A percentile compares a stretch with the other conserved stretches of the same genome.
phyloP scores from a whole-genome alignment of 2,329 filamentous ascomycete genomes.

The Cladosporium sp. region DNA sequence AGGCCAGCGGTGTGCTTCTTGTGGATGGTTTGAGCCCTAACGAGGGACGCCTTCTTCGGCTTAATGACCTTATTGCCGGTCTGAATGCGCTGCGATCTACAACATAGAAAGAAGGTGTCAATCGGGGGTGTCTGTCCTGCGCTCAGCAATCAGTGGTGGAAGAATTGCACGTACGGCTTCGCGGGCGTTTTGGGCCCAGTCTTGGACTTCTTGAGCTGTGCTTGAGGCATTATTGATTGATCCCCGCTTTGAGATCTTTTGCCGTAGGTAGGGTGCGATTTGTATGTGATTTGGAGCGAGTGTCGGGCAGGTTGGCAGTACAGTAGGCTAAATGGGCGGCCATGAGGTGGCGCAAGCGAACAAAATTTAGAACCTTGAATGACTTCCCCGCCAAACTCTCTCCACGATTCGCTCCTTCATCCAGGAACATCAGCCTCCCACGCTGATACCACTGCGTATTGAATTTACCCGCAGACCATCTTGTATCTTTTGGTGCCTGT shows the following conservation, averaged over 20 bases:
- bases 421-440: neutral
- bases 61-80: constrained; percentile 62
- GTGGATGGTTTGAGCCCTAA: constrained; percentile 62
- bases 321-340: constrained; percentile 18
- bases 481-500: neutral
- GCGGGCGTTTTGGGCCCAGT: constrained; percentile 22
- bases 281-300: neutral
- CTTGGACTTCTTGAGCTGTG: constrained; percentile 34
- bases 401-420: constrained; percentile 13
- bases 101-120: neutral
- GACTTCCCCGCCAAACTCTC: constrained; percentile 4
- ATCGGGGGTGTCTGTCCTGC: neutral
- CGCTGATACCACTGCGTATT: neutral
- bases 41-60: constrained; percentile 63
- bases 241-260: constrained; percentile 9
- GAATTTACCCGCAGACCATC: neutral
- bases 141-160: neutral
- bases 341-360: constrained; percentile 15
- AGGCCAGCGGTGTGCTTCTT: constrained; percentile 67
- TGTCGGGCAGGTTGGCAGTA: neutral
- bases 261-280: neutral
- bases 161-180: constrained; percentile 25
- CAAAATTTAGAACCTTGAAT: constrained; percentile 5
- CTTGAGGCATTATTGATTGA: constrained; percentile 31
- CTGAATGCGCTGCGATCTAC: constrained; percentile 35